Conservation (phyloP, 495 filamentous ascomycete genomes). For the Acidiella bohemica region DNA sequence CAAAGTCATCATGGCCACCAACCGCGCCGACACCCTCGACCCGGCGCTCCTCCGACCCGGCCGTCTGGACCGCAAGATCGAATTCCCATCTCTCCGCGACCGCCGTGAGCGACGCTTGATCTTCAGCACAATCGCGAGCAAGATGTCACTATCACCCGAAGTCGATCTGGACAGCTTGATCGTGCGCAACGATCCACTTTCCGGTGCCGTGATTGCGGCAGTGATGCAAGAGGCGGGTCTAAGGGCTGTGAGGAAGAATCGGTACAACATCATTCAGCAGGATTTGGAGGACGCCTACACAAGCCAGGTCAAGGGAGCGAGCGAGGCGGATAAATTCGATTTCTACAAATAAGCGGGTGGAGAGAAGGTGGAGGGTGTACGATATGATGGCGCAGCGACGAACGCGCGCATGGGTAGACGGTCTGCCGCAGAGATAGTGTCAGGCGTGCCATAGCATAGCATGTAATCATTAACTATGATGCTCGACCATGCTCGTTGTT, state of each 20-base stretch:
- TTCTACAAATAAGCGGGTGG: constrained; percentile 38
- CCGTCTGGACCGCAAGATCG: constrained; percentile 97
- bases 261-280: constrained; percentile 95
- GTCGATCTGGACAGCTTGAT: constrained; percentile 93
- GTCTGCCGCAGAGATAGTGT: too few relatives aligned
- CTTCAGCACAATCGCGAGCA: constrained; percentile 86
- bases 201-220: constrained; percentile 89
- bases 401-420: too few relatives aligned
- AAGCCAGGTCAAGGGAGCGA: constrained; percentile 81
- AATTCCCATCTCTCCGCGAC: constrained; percentile 86
- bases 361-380: neutral
- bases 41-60: constrained; percentile 87
- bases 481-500: too few relatives aligned
- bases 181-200: constrained; percentile 87
- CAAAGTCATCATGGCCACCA: constrained; percentile 99
- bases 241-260: constrained; percentile 89
- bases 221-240: constrained; percentile 99
- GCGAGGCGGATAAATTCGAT: constrained; percentile 65
- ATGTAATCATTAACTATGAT: too few relatives aligned
- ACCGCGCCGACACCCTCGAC: constrained; percentile 92
- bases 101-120: constrained; percentile 88
- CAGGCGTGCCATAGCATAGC: too few relatives aligned
- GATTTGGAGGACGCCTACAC: constrained; percentile 94
- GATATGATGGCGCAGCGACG: too few relatives aligned
- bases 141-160: constrained; percentile 93